Evolutionary conservation across 495 filamentous ascomycete genomes (phyloP), one percentile per base, ranked within the genome.

Genomic region (Aspergillus leporis): DNA sequence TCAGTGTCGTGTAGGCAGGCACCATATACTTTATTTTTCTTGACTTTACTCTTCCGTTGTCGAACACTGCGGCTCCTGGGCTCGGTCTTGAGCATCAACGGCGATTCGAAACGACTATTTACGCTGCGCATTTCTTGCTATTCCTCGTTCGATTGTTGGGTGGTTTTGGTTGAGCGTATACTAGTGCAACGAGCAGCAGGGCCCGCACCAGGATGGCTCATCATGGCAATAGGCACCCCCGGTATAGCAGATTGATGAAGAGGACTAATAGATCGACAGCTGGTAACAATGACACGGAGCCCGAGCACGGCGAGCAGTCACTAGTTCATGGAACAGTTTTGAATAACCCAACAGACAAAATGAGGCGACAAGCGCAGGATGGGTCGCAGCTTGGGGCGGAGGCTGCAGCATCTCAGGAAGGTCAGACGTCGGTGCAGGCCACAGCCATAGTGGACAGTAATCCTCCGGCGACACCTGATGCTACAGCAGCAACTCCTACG

Each of bases 1-100:
- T 48, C 22, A 55, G 59, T 60, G 66, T 62, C 53, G 54, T 59
- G 62, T 63, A 61, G 63, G 63, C 66, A 66, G 66, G 64, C 63
- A 69, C 48, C 41, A 22, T 30, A 41, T 19, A 60, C 49, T 34
- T 21, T 54, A 38, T 56, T 51, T 43, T 30, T 48, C 34, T 46
- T 34, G 16, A 41, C 34, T 21, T 56, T 56, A 49, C 18, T 47
- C 46, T 28, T 23, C 2, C 31, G 21, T 49, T 16, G 3, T 18
- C 25, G 10, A 18, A 40, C 18, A 25, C 40, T 56, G 23, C 2
- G 14, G 14, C 14, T 41, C 2, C 3, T 14, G 38, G 13, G 38
- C 16, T 41, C 16, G 13, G 38, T n/a, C 16, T 41, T 41, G 7
- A 43, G 34, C 36, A 32, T n/a, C 32, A 46, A 34, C 48, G 2